Percentiles rank a stretch among this genome's conserved stretches.
These are phyloP conservation scores for Halocafeteria seosinensis DNA, from an alignment of 108 stramenopile genomes.

Conservation along the genomic window DNA sequence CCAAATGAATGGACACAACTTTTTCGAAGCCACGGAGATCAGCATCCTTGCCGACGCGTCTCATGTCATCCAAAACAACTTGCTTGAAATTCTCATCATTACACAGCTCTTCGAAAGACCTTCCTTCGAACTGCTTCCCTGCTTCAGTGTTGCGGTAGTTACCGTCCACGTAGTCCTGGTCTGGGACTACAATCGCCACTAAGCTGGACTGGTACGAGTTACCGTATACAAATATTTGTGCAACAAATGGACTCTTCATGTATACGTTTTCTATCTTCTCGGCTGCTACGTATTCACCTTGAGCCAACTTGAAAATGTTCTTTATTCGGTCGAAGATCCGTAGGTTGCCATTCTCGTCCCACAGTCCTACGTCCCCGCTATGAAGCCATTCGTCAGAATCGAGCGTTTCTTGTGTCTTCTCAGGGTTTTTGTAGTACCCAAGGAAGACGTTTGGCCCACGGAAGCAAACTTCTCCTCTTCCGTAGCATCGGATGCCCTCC, in stretches of 20 bases:
- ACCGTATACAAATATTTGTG: constrained; percentile 77
- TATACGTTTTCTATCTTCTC: constrained; percentile 91
- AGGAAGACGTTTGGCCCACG: constrained; percentile 74
- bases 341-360: constrained; percentile 67
- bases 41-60: constrained; percentile 37
- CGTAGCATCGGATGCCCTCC: constrained; percentile 49
- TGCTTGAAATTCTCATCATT: constrained; percentile 35
- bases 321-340: constrained; percentile 91
- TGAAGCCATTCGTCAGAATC: constrained; percentile 80
- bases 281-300: constrained; percentile 62
- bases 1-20: constrained; percentile 56
- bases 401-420: constrained; percentile 71
- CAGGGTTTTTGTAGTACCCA: constrained; percentile 88
- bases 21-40: constrained; percentile 76
- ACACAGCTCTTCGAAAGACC: constrained; percentile 52
- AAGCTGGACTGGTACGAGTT: constrained; percentile 66
- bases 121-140: constrained; percentile 21
- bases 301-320: constrained; percentile 87
- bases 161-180: constrained; percentile 47
- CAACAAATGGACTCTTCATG: constrained; percentile 51
- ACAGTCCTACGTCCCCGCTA: constrained; percentile 87
- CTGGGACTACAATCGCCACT: constrained; percentile 76
- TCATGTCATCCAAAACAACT: constrained; percentile 47
- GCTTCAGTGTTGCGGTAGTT: constrained; percentile 2
- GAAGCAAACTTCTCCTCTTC: constrained; percentile 80